Percentiles rank a stretch among this genome's conserved stretches.
Evolutionary conservation across 164 flowering plant species (phyloP).

Genomic region (Vitis amurensis): DNA sequence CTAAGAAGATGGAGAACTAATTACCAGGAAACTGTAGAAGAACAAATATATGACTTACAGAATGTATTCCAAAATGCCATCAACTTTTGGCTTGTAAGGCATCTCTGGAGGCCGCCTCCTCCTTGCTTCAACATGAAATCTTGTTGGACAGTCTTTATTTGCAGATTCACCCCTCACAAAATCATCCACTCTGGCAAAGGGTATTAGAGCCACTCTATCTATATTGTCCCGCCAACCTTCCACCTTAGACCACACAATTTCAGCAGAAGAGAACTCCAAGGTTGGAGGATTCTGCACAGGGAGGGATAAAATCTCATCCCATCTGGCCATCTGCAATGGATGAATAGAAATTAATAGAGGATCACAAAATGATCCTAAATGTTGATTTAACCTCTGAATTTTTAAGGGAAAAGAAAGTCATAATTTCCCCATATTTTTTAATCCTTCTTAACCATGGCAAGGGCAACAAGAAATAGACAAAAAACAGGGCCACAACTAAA

Average conservation of each 20-base stretch:
- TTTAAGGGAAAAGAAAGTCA: too few relatives aligned
- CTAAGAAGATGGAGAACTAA: neutral
- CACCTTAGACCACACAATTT: slow-evolving; percentile 86
- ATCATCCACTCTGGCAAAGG: slow-evolving; percentile 90
- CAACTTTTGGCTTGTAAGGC: slow-evolving; percentile 83
- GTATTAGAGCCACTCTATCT: slow-evolving; percentile 85
- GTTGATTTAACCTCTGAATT: too few relatives aligned
- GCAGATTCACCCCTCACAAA: slow-evolving; percentile 89
- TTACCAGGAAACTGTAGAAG: neutral
- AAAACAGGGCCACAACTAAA: too few relatives aligned
- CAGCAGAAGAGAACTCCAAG: slow-evolving; percentile 75
- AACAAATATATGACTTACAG: slow-evolving; percentile 54
- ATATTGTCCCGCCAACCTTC: slow-evolving; percentile 90
- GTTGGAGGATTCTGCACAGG: slow-evolving; percentile 89
- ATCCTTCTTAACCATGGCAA: too few relatives aligned
- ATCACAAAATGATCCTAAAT: too few relatives aligned
- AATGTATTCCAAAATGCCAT: slow-evolving; percentile 90
- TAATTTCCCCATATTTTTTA: too few relatives aligned
- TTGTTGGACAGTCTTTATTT: slow-evolving; percentile 83
- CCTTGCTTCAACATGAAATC: slow-evolving; percentile 96
- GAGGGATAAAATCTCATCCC: slow-evolving; percentile 88
- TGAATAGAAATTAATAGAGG: too few relatives aligned
- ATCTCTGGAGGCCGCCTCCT: slow-evolving; percentile 52
- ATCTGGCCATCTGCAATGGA: slow-evolving; percentile 75
- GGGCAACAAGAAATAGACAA: too few relatives aligned